A percentile compares a stretch with the other conserved stretches of the same genome.
Evolutionary conservation across 2,329 filamentous ascomycete genomes (phyloP).

Genomic region (Neofusicoccum cordaticola): DNA sequence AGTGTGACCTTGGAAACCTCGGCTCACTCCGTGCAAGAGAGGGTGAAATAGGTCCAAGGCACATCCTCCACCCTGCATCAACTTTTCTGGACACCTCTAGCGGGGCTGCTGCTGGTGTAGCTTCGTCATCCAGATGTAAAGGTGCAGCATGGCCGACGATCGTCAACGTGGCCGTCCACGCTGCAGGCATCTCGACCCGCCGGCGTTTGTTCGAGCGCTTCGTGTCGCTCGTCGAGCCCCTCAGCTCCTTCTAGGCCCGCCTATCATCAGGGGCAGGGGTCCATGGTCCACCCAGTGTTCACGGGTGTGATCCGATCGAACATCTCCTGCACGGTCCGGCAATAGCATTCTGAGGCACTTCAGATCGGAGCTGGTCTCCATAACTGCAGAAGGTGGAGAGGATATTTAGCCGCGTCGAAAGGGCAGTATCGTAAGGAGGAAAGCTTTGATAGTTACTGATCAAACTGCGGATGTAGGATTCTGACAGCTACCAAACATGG

Average conservation of each 20-base stretch:
- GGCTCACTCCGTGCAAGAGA: not conserved
- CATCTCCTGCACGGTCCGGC: not conserved
- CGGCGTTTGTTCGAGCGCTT: not conserved
- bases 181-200: not conserved
- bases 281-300: not conserved
- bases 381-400: not conserved
- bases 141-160: not conserved
- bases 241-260: not conserved
- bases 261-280: not conserved
- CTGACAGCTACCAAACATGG: not conserved
- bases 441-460: not conserved
- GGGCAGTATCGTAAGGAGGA: not conserved
- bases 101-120: not conserved
- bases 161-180: not conserved
- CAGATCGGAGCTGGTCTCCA: not conserved
- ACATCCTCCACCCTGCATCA: not conserved
- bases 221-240: not conserved
- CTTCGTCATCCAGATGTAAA: not conserved
- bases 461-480: not conserved
- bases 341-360: not conserved
- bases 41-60: not conserved
- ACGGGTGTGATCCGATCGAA: not conserved
- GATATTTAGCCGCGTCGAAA: not conserved
- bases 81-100: not conserved
- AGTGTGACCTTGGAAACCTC: not conserved